Percentiles rank a stretch among this genome's conserved stretches.
phyloP scores from a whole-genome alignment of 345 rosid genomes.

The Aethionema arabicum region DNA sequence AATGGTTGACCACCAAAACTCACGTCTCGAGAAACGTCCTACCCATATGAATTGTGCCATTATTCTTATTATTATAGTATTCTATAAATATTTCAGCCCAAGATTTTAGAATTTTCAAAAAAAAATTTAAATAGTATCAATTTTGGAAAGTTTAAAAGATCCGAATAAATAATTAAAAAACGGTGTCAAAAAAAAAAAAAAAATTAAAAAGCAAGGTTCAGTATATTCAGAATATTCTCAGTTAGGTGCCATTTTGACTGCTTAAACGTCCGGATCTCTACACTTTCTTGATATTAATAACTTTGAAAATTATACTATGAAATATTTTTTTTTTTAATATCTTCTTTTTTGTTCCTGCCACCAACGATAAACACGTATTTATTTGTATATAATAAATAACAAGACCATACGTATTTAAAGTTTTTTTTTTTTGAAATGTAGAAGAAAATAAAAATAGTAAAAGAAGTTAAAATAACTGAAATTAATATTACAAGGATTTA shows the following conservation, averaged over 20 bases:
- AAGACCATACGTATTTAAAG: too few species aligned
- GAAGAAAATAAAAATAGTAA: too few species aligned
- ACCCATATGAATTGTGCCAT: background rate
- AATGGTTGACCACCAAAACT: constrained; percentile 22
- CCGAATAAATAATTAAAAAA: background rate
- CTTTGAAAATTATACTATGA: background rate
- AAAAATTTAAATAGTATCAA: background rate
- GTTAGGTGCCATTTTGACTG: constrained; percentile 27
- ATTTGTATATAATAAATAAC: background rate
- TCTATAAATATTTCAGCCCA: background rate
- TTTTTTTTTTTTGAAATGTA: too few species aligned
- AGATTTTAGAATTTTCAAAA: background rate
- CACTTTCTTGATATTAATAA: background rate
- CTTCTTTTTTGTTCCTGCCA: too few species aligned
- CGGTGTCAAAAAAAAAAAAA: too few species aligned
- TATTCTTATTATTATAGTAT: background rate
- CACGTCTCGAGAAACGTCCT: constrained; percentile 25
- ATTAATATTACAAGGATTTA: background rate
- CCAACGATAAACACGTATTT: too few species aligned
- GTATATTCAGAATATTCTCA: constrained; percentile 34
- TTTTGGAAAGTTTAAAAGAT: background rate
- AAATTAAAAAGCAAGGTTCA: background rate
- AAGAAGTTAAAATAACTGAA: constrained; percentile 11
- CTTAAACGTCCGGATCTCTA: constrained; percentile 27
- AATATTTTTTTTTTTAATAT: too few species aligned